Base-by-base conservation (phyloP, 495 filamentous ascomycete species). In the Neohortaea acidophila region DNA sequence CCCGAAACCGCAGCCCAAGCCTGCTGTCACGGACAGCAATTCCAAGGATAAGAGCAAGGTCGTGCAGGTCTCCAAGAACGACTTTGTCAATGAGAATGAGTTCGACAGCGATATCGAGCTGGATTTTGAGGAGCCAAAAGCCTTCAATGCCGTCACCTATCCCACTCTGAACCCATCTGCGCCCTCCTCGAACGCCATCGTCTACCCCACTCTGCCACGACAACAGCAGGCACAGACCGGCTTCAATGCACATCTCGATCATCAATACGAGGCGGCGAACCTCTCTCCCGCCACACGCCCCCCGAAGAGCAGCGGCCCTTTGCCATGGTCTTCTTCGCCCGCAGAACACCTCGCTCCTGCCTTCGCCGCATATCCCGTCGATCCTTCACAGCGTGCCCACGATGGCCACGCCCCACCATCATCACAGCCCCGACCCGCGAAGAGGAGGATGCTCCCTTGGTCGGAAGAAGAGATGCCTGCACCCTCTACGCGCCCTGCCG, bases 71-170 rank as follows among this genome's bases (percentile, higher is more conserved):
- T 26, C 34, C 1, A 20, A 38, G 6, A 24, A 25, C 22, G 63
- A 75, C 11, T 65, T 64, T 39, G 68, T 73, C 45, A 63, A 65
- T 36, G 72, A 76, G 34, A 66, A 73, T 36, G 79, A 83, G 43
- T 80, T 83, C 50, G 75, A 76, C 46, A 72, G 78, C 42, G 77
- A 83, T 42, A 59, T 66, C 2, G 70, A 77, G 21, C 56, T 81
- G 7, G 71, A 81, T 31, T 51, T 79, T 12, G 73, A 81, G 34
- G 49, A 61, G 36, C 58, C 58, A 0, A 45, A 51, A 0, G 41
- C 50, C 1, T 61, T 59, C 33, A 42, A 36, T 14, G 43, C 38
- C 40, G 69, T 70, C 38, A 53, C 62, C 12, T 64, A 66, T 26
- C 66, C 68, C 0, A 51, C 57, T 7, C 56, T 68, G 13, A 49